A percentile compares a stretch with the other conserved stretches of the same genome.
Evolutionary conservation across 306 rosid genomes (phyloP).

Genomic region (Castanea sativa): DNA sequence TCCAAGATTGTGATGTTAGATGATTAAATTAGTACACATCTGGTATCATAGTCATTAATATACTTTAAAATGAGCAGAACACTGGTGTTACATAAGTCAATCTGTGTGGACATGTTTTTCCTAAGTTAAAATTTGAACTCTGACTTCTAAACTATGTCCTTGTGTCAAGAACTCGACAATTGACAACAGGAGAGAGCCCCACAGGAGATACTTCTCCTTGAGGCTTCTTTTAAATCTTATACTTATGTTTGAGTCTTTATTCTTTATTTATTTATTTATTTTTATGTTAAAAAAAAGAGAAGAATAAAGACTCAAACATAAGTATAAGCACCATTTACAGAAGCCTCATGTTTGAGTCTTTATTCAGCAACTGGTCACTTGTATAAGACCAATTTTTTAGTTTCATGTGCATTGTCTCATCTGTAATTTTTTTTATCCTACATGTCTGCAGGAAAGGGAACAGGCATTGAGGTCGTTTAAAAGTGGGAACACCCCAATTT

Average conservation of each 20-base stretch:
- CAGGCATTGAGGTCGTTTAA: constrained; percentile 72
- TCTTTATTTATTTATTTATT: no score
- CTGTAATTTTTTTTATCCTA: constrained; percentile 5
- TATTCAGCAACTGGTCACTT: neutral
- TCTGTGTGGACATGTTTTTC: neutral
- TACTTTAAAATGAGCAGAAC: neutral
- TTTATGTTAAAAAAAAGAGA: no score
- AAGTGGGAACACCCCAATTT: constrained; percentile 81
- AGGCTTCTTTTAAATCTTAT: neutral
- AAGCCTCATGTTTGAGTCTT: neutral
- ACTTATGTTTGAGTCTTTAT: neutral
- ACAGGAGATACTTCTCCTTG: neutral
- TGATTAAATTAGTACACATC: neutral
- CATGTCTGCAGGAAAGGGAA: constrained; percentile 75
- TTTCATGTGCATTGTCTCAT: neutral
- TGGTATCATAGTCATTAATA: no score
- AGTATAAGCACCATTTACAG: no score
- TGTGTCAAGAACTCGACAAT: neutral
- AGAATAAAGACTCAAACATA: no score
- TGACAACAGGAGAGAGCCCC: neutral
- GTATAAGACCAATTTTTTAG: neutral
- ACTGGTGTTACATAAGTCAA: neutral
- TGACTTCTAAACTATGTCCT: neutral
- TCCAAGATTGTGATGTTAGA: neutral
- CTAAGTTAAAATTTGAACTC: neutral